Evolutionary conservation across 2,329 filamentous ascomycete species (phyloP), one percentile per base, ranked within the genome.

Genomic region (Sporothrix euskadiensis): DNA sequence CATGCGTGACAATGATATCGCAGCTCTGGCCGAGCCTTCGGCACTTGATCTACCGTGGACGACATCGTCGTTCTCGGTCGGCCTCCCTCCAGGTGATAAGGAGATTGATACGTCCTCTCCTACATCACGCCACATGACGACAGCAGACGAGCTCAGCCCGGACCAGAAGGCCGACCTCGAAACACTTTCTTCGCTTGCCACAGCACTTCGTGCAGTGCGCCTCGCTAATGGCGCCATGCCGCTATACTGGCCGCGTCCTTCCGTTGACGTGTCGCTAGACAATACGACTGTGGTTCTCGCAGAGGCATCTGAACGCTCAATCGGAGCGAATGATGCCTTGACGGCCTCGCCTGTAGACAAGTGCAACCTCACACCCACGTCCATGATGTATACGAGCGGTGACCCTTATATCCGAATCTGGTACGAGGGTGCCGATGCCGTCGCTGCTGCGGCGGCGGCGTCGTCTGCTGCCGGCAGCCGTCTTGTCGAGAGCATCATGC

Each of bases 401-500:
- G 86, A 89, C 73, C 87, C 88, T 0, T 83, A 84, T 72, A 89
- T 89, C 76, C 80, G 80, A 22, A 80, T 86, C 54, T 76, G 77
- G 8, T 83, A 83, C 74, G 77, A 78, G 6, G 61, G 73, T 49
- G 69, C 52, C 22, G 76, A 77, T 9, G 39, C 26, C 35, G 52
- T 3, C 30, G 22, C 39, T 1, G 47, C 26, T 5, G 47, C 66
- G 7, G 44, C 26, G 2, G 66, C 47, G 1, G n/a, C 54, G 16
- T 44, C 63, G 8, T 30, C 57, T 16, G 73, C 68, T 30, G 69
- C 75, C 10, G 80, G 78, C 32, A 81, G 79, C 26, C 78, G 81
- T 30, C 77, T 87, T 19, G 85, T 88, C 54, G 81, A 82, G 73
- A 83, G 83, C 73, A 77, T 84, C 32, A 92, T 92, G 90, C 83